A percentile compares a stretch with the other conserved stretches of the same genome.
Evolutionary conservation across 257 asterid species (phyloP).

Genomic region (Solanum chaucha): DNA sequence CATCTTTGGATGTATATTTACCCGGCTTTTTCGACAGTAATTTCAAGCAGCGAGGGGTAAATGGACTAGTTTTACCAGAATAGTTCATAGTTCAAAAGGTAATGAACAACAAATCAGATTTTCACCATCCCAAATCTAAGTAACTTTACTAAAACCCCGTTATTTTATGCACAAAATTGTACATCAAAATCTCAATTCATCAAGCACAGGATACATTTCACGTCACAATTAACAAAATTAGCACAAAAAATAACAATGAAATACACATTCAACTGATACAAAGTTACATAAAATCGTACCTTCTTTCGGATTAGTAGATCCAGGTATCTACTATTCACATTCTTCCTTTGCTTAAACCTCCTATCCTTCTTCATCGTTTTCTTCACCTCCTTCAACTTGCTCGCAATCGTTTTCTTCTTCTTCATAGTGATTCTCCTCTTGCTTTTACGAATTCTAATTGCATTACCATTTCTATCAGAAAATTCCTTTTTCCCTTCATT

Average conservation of each 20-base stretch:
- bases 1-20: slow-evolving; percentile 15
- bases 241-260: neutral
- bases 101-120: slow-evolving; percentile 9
- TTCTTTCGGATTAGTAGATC: slow-evolving; percentile 19
- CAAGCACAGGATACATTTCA: neutral
- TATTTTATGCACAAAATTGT: slow-evolving; percentile 40
- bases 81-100: neutral
- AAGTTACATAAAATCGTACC: slow-evolving; percentile 19
- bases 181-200: slow-evolving; percentile 5
- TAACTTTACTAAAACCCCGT: slow-evolving; percentile 7
- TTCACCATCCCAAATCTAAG: slow-evolving; percentile 2
- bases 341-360: slow-evolving; percentile 16
- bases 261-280: neutral
- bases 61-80: slow-evolving; percentile 5
- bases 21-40: slow-evolving; percentile 31
- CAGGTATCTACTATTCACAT: slow-evolving; percentile 4
- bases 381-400: slow-evolving; percentile 21
- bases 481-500: neutral
- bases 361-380: slow-evolving; percentile 16
- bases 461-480: slow-evolving; percentile 7
- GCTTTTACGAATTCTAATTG: slow-evolving; percentile 5
- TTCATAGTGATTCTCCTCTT: slow-evolving; percentile 12
- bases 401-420: slow-evolving; percentile 9
- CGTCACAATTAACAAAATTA: neutral
- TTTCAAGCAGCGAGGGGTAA: slow-evolving; percentile 2